A percentile compares a stretch with the other conserved stretches of the same genome.
These are phyloP conservation scores for Blastocystis sp. DNA, from an alignment of 352 stramenopile genomes.

Conservation along the genomic window DNA sequence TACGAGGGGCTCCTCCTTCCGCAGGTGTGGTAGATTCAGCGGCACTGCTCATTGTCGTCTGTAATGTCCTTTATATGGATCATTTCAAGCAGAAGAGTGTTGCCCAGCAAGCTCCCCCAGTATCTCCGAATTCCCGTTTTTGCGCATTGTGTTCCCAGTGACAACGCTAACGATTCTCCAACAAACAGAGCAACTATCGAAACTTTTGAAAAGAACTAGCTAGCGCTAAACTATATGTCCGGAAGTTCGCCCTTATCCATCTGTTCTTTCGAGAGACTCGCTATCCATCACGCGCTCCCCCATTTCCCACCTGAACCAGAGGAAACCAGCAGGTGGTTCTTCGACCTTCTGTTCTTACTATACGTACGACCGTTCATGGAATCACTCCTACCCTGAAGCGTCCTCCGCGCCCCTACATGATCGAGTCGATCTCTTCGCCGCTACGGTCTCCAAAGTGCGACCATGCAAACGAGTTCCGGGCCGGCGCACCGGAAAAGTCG, in stretches of 20 bases:
- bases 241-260: neutral
- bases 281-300: neutral
- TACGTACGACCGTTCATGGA: constrained; percentile 48
- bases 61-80: neutral
- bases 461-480: neutral
- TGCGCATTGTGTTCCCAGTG: neutral
- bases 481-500: neutral
- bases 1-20: constrained; percentile 65
- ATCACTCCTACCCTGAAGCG: constrained; percentile 16
- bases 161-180: neutral
- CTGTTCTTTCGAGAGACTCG: neutral
- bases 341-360: constrained; percentile 29
- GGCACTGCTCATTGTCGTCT: constrained; percentile 35
- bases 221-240: neutral
- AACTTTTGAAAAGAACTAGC: neutral
- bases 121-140: neutral
- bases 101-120: neutral
- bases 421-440: constrained; percentile 45
- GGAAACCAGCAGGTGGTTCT: constrained; percentile 45
- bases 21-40: constrained; percentile 35
- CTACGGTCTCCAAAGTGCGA: neutral
- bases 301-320: constrained; percentile 9
- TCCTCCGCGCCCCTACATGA: constrained; percentile 3
- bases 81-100: neutral
- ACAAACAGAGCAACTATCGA: neutral